Conservation (phyloP, 371 early-diverging fungal species). For the Coemansia sp. region DNA sequence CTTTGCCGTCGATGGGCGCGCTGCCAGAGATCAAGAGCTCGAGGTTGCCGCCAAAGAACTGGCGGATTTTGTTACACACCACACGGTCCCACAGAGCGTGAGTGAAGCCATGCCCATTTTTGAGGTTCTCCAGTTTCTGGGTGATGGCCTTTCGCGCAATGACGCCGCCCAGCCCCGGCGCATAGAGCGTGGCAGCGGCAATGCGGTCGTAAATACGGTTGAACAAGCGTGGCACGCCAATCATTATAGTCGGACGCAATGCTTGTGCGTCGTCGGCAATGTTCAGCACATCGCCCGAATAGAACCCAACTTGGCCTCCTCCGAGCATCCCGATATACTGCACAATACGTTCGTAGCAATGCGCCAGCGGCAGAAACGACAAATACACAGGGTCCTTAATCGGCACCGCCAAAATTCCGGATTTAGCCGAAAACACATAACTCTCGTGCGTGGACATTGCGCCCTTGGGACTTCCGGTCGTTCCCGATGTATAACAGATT, state of each 20-base stretch:
- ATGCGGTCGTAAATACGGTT: constrained; percentile 84
- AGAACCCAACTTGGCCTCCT: constrained; percentile 75
- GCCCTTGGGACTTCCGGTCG: constrained; percentile 69
- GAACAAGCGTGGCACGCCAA: constrained; percentile 83
- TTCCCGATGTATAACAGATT: constrained; percentile 96
- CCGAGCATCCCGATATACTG: constrained; percentile 53
- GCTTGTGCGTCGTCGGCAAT: constrained; percentile 79
- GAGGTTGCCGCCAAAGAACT: constrained; percentile 88
- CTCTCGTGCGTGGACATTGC: constrained; percentile 42
- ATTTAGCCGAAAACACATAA: constrained; percentile 52
- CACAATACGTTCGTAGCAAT: constrained; percentile 80
- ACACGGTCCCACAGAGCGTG: constrained; percentile 88
- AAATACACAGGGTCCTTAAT: constrained; percentile 30
- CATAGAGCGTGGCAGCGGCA: constrained; percentile 60
- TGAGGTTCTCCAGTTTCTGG: constrained; percentile 59
- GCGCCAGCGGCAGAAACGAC: constrained; percentile 80
- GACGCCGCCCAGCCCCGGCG: constrained; percentile 58
- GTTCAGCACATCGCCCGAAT: constrained; percentile 69
- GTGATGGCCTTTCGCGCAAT: constrained; percentile 70
- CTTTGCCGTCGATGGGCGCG: constrained; percentile 86
- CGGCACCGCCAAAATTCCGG: constrained; percentile 38
- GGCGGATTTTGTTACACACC: constrained; percentile 82
- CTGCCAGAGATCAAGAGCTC: constrained; percentile 70
- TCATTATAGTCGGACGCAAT: constrained; percentile 77
- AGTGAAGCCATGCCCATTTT: constrained; percentile 55